Evolutionary conservation across 495 filamentous ascomycete species (phyloP).

Genomic region (Penicillium steckii): DNA sequence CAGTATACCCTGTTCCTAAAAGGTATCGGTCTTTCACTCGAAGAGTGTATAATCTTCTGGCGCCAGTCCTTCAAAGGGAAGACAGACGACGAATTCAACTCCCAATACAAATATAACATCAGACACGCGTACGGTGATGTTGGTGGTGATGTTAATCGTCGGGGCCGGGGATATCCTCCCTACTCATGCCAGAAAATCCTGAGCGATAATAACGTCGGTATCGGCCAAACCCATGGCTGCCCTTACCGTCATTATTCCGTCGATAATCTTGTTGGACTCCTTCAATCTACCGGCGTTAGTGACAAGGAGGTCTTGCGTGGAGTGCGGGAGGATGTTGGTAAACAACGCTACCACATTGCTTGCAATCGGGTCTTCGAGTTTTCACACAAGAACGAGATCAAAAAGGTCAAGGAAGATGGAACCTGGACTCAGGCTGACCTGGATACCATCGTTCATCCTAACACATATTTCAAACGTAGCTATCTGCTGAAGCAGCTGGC

Average conservation of each 20-base stretch:
- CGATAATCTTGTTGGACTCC: slow-evolving; percentile 76
- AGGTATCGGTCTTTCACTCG: slow-evolving; percentile 86
- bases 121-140: slow-evolving; percentile 93
- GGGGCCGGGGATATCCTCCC: slow-evolving; percentile 81
- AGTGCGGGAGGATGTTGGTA: slow-evolving; percentile 85
- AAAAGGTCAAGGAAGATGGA: slow-evolving; percentile 79
- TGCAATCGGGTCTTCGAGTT: slow-evolving; percentile 96
- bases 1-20: slow-evolving; percentile 98
- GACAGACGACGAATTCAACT: slow-evolving; percentile 89
- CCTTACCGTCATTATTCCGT: slow-evolving; percentile 89
- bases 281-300: slow-evolving; percentile 72
- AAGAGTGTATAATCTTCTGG: slow-evolving; percentile 96
- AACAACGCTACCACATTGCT: slow-evolving; percentile 88
- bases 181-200: slow-evolving; percentile 94
- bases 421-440: slow-evolving; percentile 75
- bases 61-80: slow-evolving; percentile 76
- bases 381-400: slow-evolving; percentile 81
- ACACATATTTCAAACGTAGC: slow-evolving; percentile 95
- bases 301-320: slow-evolving; percentile 75
- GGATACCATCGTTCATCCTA: slow-evolving; percentile 96
- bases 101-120: slow-evolving; percentile 95
- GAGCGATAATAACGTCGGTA: slow-evolving; percentile 76
- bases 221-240: slow-evolving; percentile 88
- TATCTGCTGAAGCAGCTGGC: slow-evolving; percentile 73
- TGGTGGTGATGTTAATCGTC: slow-evolving; percentile 84